phyloP scores from a whole-genome alignment of 1,284 basidiomycete genomes.

The Irpex lacteus region DNA sequence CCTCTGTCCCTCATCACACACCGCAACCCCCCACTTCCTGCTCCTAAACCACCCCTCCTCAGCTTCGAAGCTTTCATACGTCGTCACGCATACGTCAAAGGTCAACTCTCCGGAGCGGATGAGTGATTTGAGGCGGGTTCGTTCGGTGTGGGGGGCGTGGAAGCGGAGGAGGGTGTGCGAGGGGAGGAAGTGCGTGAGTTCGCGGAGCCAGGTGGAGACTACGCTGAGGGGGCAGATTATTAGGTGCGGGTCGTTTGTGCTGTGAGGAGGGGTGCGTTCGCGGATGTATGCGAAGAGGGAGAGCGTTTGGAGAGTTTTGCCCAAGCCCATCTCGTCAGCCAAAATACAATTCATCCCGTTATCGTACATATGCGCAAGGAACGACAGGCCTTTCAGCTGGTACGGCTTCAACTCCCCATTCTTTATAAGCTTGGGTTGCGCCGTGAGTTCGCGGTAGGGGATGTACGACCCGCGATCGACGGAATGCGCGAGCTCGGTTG shows the following conservation, averaged over 20 bases:
- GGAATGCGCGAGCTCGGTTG: slow-evolving; percentile 12
- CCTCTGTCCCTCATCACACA: slow-evolving; percentile 61
- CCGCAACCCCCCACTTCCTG: slow-evolving; percentile 51
- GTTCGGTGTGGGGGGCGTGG: slow-evolving; percentile 48
- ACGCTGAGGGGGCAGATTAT: slow-evolving; percentile 64
- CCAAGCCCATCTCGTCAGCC: slow-evolving; percentile 64
- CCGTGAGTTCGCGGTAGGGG: slow-evolving; percentile 37
- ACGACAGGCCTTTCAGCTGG: slow-evolving; percentile 56
- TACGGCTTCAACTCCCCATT: slow-evolving; percentile 57
- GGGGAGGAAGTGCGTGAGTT: slow-evolving; percentile 54
- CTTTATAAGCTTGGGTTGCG: slow-evolving; percentile 43
- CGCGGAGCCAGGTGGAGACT: slow-evolving; percentile 44
- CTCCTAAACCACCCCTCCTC: slow-evolving; percentile 57
- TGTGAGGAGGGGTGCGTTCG: slow-evolving; percentile 28
- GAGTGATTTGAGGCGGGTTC: slow-evolving; percentile 41
- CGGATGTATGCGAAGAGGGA: slow-evolving; percentile 56
- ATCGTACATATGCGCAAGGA: slow-evolving; percentile 51
- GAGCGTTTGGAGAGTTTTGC: slow-evolving; percentile 64
- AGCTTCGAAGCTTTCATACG: slow-evolving; percentile 51
- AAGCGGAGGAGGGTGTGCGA: slow-evolving; percentile 46
- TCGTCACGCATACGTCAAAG: slow-evolving; percentile 55
- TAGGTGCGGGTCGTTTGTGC: slow-evolving; percentile 47
- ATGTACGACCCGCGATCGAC: slow-evolving; percentile 22
- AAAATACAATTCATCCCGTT: slow-evolving; percentile 63
- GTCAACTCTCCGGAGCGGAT: slow-evolving; percentile 28